phyloP scores from a whole-genome alignment of 2,329 filamentous ascomycete genomes.

The Pyricularia sp. region DNA sequence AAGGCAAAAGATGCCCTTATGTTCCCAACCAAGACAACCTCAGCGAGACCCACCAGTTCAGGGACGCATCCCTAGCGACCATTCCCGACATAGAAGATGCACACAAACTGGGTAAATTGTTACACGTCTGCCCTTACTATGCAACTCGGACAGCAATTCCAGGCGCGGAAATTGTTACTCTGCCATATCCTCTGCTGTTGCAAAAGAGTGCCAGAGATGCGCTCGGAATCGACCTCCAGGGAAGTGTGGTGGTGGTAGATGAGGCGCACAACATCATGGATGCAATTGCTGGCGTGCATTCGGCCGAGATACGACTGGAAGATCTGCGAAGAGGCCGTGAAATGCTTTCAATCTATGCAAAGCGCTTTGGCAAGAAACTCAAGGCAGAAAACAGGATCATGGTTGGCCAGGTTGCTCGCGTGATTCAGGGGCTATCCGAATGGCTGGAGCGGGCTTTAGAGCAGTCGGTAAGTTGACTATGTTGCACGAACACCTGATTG shows the following conservation, averaged over 20 bases:
- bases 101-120: slow-evolving; percentile 62
- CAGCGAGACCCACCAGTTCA: slow-evolving; percentile 65
- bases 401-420: slow-evolving; percentile 74
- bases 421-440: slow-evolving; percentile 68
- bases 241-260: slow-evolving; percentile 89
- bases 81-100: slow-evolving; percentile 93
- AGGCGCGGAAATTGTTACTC: slow-evolving; percentile 77
- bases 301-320: slow-evolving; percentile 61
- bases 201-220: slow-evolving; percentile 84
- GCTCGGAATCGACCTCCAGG: slow-evolving; percentile 74
- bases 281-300: slow-evolving; percentile 79
- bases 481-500: background rate
- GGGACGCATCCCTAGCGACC: slow-evolving; percentile 73
- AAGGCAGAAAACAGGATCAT: slow-evolving; percentile 90
- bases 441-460: slow-evolving; percentile 52
- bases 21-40: slow-evolving; percentile 72
- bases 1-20: slow-evolving; percentile 63
- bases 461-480: background rate
- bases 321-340: slow-evolving; percentile 65
- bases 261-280: slow-evolving; percentile 98
- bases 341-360: slow-evolving; percentile 74
- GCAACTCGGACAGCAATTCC: slow-evolving; percentile 80
- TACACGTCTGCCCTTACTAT: slow-evolving; percentile 90
- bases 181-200: slow-evolving; percentile 85
- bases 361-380: slow-evolving; percentile 77